A percentile compares a stretch with the other conserved stretches of the same genome.
Evolutionary conservation across 208 protist species (phyloP).

Genomic region (Trypanosoma brucei): DNA sequence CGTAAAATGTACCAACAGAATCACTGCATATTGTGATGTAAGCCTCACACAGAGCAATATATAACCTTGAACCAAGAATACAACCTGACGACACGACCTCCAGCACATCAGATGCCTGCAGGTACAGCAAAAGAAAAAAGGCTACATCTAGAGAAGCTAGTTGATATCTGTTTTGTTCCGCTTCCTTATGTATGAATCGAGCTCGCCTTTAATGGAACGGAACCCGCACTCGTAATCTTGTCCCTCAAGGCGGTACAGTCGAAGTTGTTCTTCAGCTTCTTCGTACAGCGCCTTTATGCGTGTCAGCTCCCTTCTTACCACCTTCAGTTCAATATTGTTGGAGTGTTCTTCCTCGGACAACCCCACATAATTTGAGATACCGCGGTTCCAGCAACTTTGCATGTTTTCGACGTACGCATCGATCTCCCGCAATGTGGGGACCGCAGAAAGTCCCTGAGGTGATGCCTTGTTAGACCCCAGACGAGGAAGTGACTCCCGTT

Average conservation of each 20-base stretch:
- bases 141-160: not conserved
- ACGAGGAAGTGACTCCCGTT: constrained; percentile 40
- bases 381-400: constrained; percentile 75
- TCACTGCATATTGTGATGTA: too few relatives aligned
- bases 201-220: constrained; percentile 48
- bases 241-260: constrained; percentile 66
- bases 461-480: constrained; percentile 28
- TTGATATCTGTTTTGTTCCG: constrained; percentile 25
- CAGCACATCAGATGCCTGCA: too few relatives aligned
- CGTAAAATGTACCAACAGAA: too few relatives aligned
- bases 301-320: constrained; percentile 39
- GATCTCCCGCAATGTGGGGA: constrained; percentile 74
- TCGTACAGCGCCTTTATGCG: constrained; percentile 36
- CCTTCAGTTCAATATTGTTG: constrained; percentile 54
- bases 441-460: constrained; percentile 31
- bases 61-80: too few relatives aligned
- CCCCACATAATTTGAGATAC: constrained; percentile 49
- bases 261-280: constrained; percentile 51
- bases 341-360: constrained; percentile 51
- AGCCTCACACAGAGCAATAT: too few relatives aligned
- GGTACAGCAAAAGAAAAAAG: constrained; percentile 15
- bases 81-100: too few relatives aligned
- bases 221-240: constrained; percentile 76
- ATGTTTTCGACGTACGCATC: constrained; percentile 75
- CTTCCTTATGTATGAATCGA: constrained; percentile 62